A percentile compares a stretch with the other conserved stretches of the same genome.
Evolutionary conservation across 2,329 filamentous ascomycete genomes (phyloP).

Genomic region (Nemania diffusa): DNA sequence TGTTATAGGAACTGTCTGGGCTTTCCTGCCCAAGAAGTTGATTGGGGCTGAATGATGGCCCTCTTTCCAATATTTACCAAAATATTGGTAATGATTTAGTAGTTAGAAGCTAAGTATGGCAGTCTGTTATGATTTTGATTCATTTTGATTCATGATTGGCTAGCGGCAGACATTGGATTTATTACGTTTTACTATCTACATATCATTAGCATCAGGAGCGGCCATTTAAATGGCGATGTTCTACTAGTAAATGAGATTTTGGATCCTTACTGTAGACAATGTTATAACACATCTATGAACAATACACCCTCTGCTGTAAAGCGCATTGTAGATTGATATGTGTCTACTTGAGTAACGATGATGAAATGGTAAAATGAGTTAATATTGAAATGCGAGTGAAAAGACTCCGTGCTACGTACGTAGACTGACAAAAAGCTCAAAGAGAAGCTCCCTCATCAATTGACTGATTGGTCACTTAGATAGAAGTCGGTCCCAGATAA

Average conservation of each 20-base stretch:
- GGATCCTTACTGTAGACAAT: neutral
- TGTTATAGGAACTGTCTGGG: slow-evolving; percentile 83
- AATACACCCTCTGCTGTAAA: neutral
- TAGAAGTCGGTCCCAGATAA: too few species aligned
- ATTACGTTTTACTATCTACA: neutral
- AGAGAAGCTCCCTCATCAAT: too few species aligned
- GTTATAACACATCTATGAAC: neutral
- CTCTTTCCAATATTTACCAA: neutral
- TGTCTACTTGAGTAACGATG: neutral
- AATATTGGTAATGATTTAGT: neutral
- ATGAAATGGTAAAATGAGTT: neutral
- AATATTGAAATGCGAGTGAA: neutral
- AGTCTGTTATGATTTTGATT: neutral
- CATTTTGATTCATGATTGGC: neutral
- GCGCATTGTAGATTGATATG: neutral
- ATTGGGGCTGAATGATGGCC: slow-evolving; percentile 61
- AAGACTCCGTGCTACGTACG: too few species aligned
- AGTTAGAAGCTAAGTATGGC: neutral
- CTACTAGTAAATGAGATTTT: neutral
- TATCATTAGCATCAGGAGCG: slow-evolving; percentile 7
- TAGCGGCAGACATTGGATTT: neutral
- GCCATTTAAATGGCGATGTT: neutral
- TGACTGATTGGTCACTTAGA: too few species aligned
- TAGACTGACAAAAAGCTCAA: too few species aligned
- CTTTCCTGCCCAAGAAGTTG: slow-evolving; percentile 82